Evolutionary conservation across 106 monocot genomes (phyloP), one percentile per base, ranked within the genome.

Genomic region (Platanthera zijinensis): DNA sequence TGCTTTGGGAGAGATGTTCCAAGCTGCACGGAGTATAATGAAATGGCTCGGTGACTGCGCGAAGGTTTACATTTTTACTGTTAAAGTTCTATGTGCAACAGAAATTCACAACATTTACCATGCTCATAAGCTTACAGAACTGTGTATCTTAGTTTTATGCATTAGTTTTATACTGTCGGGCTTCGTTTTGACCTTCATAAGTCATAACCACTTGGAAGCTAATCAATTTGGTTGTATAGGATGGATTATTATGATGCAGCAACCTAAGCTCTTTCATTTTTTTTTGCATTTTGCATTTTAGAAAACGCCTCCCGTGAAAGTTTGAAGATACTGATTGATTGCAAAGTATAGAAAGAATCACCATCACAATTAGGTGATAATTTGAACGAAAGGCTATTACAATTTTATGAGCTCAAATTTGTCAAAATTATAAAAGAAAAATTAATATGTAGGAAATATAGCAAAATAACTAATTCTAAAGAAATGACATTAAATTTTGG

Each of bases 1-100:
- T 78, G 89, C 92, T 75, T 64, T 92, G 70, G 92, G 87, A 14
- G 92, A 95, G 83, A 92, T 92, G 95, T 95, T 95, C 78, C 85
- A 92, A 84, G 80, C 92, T 77, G 95, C 95, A 72, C 95, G 95
- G 53, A 78, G 83, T 52, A 92, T 95, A 51, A 95, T 89, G 95
- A 84, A 81, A 83, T 95, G 95, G 95, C 87, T 95, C 71, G 80
- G 82, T 81, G 83, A 86, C 77, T 95, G 95, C 85, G 92, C 95
- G 64, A 92, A 95, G 92, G 95, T 95, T 21, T 74, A n/a, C 15
- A 53, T 52, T 57, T 17, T 17, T 75, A n/a, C 10, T 9, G 18
- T 9, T 39, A 2, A 39, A 39, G 39, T 39, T 39, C 39, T 2
- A 39, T 39, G 39, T 39, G 39, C 39, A 39, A 39, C 39, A 39